Conservation (phyloP, 2,329 filamentous ascomycete genomes). For the Sporothrix variecibatus region DNA sequence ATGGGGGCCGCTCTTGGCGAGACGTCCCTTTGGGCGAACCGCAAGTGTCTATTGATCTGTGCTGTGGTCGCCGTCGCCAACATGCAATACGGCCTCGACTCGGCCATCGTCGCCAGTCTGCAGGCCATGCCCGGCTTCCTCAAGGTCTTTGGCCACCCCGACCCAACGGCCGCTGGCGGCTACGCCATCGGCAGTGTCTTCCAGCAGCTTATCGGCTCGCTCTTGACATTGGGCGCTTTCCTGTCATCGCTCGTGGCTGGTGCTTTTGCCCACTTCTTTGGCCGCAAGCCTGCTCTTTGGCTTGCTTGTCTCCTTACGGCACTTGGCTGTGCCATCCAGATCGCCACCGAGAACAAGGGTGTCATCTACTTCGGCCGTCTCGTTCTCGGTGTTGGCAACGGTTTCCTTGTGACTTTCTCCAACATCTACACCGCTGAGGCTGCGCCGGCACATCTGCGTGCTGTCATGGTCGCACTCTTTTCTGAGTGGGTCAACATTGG, state of each 20-base stretch:
- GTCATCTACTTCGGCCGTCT: slow-evolving; percentile 51
- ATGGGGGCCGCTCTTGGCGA: slow-evolving; percentile 24
- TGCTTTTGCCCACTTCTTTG: slow-evolving; percentile 49
- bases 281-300: slow-evolving; percentile 50
- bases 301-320: slow-evolving; percentile 49
- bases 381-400: slow-evolving; percentile 47
- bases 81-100: slow-evolving; percentile 56
- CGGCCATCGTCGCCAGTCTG: slow-evolving; percentile 47
- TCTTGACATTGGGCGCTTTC: slow-evolving; percentile 54
- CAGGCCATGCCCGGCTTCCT: slow-evolving; percentile 56
- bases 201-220: slow-evolving; percentile 55
- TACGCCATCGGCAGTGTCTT: slow-evolving; percentile 51
- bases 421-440: slow-evolving; percentile 53
- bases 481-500: slow-evolving; percentile 33
- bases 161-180: slow-evolving; percentile 39
- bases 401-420: slow-evolving; percentile 48
- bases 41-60: slow-evolving; percentile 50
- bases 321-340: slow-evolving; percentile 47
- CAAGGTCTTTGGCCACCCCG: slow-evolving; percentile 51
- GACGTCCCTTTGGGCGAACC: slow-evolving; percentile 31
- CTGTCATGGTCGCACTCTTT: slow-evolving; percentile 31
- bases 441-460: slow-evolving; percentile 44
- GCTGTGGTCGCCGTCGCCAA: slow-evolving; percentile 50
- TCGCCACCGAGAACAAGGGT: slow-evolving; percentile 43
- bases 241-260: slow-evolving; percentile 51